Percentiles rank a stretch among this genome's conserved stretches.
These are phyloP conservation scores for Saprolegnia diclina DNA, from an alignment of 352 stramenopile species.

Conservation along the genomic window DNA sequence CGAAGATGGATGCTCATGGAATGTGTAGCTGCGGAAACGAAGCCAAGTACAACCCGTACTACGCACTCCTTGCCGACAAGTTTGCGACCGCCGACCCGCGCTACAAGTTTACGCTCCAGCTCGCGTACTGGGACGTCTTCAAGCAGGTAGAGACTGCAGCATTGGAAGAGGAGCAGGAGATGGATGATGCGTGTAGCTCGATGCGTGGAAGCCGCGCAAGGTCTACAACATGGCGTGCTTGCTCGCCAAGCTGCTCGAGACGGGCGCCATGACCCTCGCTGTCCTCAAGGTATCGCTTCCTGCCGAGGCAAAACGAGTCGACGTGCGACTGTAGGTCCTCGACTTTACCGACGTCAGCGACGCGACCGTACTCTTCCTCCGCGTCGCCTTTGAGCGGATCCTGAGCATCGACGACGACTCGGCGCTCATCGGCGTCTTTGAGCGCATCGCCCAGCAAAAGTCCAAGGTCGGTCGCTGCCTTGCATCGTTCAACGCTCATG, in stretches of 20 bases:
- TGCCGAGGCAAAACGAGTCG: constrained; percentile 46
- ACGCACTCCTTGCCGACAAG: constrained; percentile 88
- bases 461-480: not conserved
- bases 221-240: constrained; percentile 88
- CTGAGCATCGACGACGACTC: constrained; percentile 72
- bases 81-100: constrained; percentile 92
- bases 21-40: constrained; percentile 49
- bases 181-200: constrained; percentile 40
- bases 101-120: constrained; percentile 94
- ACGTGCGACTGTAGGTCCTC: constrained; percentile 88
- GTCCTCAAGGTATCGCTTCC: constrained; percentile 30
- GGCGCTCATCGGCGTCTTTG: constrained; percentile 32
- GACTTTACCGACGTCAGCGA: constrained; percentile 88
- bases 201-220: constrained; percentile 66
- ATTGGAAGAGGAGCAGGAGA: not conserved
- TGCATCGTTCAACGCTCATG: not conserved
- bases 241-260: constrained; percentile 63
- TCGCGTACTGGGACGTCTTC: constrained; percentile 97
- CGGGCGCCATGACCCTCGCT: constrained; percentile 31
- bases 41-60: constrained; percentile 93
- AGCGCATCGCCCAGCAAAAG: constrained; percentile 22
- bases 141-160: constrained; percentile 71
- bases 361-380: constrained; percentile 85
- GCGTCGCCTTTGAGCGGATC: constrained; percentile 73
- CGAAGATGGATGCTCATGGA: too few species aligned